Base-by-base conservation (phyloP, 257 asterid genomes). In the Schizonepeta tenuifolia region DNA sequence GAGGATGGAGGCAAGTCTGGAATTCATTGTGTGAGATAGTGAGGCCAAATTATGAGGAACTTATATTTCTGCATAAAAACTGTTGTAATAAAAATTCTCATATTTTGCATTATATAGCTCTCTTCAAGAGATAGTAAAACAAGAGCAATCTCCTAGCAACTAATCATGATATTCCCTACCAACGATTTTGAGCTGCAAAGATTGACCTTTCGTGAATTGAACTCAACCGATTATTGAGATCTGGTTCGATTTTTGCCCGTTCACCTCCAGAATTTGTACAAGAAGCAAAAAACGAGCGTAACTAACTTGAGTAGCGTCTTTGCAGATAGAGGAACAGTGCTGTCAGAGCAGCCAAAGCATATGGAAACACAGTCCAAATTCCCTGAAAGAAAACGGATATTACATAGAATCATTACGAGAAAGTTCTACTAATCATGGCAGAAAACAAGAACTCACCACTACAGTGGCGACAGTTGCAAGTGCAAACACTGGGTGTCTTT, bases 401-500 rank as follows among this genome's bases (percentile, higher is more conserved):
- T 33, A 41, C 33, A 64, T 57, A 78, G 73, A 62, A 56, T 68
- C 31, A 13, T 58, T 33, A 46, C 11, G 15, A 24, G 41, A 40
- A 51, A 65, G 63, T 33, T 57, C 8, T 51, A 24, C 67, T 40
- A 50, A 43, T 56, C 58, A 71, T 17, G 40, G 56, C 73, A 80
- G 28, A 44, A 71, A 43, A 69, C 21, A 22, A 40, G 28, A 50
- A 69, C 78, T 33, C 80, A 92, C 98, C 92, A 92, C 92, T 41
- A 90, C 83, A 44, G 92, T 84, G 55, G 96, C 96, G 61, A 88
- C 94, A 24, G 96, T 86, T 76, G 98, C 96, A 35, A 92, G 89
- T 35, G 96, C 94, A 69, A 88, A 83, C 5, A 90, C 87, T 40
- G 94, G 96, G 9, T 87, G 86, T 90, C 98, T 86, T 96, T 85